Conservation (phyloP, 2,329 filamentous ascomycete genomes). For the Alternaria conjuncta region DNA sequence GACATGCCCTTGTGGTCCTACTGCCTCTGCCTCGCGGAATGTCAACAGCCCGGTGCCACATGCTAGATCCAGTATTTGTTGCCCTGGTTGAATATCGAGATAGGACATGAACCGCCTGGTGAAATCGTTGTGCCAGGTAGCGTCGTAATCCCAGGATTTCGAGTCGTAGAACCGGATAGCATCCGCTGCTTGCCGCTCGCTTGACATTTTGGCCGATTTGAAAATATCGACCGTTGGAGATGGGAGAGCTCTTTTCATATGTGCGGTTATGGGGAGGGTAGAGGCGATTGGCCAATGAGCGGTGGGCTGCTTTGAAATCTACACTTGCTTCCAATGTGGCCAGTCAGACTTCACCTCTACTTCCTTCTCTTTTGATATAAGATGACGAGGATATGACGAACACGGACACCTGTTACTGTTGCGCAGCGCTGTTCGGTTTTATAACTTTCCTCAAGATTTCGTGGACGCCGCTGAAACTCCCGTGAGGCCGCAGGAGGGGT, state of each 20-base stretch:
- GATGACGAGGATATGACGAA: neutral
- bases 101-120: conserved; percentile 47
- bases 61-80: conserved; percentile 54
- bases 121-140: conserved; percentile 52
- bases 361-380: neutral
- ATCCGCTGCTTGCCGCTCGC: conserved; percentile 32
- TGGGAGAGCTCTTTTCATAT: neutral
- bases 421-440: neutral
- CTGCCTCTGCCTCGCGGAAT: conserved; percentile 47
- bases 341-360: neutral
- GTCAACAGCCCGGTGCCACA: conserved; percentile 55
- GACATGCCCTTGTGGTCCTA: conserved; percentile 48
- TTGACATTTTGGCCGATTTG: conserved; percentile 14
- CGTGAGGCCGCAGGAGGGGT: conserved; percentile 9
- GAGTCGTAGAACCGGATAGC: conserved; percentile 46
- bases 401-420: neutral
- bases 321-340: conserved; percentile 6
- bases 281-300: conserved; percentile 2
- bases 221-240: neutral
- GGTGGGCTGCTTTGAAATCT: neutral
- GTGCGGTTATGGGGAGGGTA: neutral
- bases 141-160: conserved; percentile 47
- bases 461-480: conserved; percentile 1
- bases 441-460: neutral
- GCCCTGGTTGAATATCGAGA: conserved; percentile 42